Conservation (phyloP, 345 rosid genomes). For the Eutrema yunnanense region DNA sequence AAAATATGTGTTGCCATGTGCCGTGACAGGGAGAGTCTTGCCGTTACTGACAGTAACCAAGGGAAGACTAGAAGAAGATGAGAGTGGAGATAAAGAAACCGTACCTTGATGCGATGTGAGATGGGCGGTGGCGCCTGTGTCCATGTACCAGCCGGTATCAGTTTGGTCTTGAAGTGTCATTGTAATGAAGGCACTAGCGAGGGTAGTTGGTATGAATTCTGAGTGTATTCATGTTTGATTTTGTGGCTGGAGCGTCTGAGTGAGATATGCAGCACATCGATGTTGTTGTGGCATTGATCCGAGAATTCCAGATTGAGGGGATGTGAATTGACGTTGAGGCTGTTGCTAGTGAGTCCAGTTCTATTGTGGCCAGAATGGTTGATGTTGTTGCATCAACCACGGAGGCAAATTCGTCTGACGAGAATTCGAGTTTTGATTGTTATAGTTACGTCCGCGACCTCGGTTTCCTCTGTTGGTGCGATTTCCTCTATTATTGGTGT, state of each 20-base stretch:
- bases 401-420: background rate
- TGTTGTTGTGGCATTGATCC: background rate
- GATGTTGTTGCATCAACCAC: no score
- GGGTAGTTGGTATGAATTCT: background rate
- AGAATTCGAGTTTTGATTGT: background rate
- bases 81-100: background rate
- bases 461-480: background rate
- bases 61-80: background rate
- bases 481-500: background rate
- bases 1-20: background rate
- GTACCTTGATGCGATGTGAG: background rate
- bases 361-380: no score
- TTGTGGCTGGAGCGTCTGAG: no score
- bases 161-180: background rate
- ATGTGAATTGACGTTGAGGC: no score
- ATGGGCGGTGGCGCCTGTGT: background rate
- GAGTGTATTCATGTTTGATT: background rate
- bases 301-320: background rate
- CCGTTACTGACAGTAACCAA: background rate
- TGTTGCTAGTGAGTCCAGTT: background rate
- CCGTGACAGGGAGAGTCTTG: background rate
- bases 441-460: background rate
- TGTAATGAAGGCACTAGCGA: background rate
- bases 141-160: background rate
- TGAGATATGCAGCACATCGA: background rate